A percentile compares a stretch with the other conserved stretches of the same genome.
phyloP scores from a whole-genome alignment of 129 eudicot genomes.

The Flaveria ramosissima region DNA sequence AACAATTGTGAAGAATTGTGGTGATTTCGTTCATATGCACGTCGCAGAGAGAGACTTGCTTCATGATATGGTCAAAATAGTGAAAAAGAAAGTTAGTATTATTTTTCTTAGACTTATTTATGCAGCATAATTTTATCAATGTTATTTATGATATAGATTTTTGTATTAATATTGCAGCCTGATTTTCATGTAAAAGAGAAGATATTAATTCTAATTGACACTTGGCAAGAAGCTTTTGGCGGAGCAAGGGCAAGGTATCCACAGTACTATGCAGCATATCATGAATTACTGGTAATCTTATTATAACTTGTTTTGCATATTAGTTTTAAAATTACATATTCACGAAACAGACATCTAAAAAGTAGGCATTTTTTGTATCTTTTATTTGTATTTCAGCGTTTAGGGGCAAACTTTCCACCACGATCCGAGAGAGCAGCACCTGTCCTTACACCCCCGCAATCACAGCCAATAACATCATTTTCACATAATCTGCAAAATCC shows the following conservation, averaged over 20 bases:
- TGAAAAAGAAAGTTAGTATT: slow-evolving; percentile 67
- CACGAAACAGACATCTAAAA: not conserved
- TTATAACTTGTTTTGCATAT: not conserved
- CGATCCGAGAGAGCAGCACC: slow-evolving; percentile 78
- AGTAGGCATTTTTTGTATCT: not conserved
- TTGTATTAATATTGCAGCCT: slow-evolving; percentile 47
- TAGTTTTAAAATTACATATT: not conserved
- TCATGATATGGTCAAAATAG: slow-evolving; percentile 88
- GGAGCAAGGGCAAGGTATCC: slow-evolving; percentile 95
- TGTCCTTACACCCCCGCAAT: slow-evolving; percentile 88
- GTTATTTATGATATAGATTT: slow-evolving; percentile 14
- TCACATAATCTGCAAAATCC: slow-evolving; percentile 58
- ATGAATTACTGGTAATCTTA: slow-evolving; percentile 75
- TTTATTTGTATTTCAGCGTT: slow-evolving; percentile 53
- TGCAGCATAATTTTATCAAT: not conserved
- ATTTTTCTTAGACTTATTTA: not conserved
- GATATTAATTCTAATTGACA: slow-evolving; percentile 79
- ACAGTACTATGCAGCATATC: slow-evolving; percentile 84
- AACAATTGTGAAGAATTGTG: slow-evolving; percentile 85
- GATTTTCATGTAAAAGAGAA: slow-evolving; percentile 91
- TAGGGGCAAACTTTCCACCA: slow-evolving; percentile 91
- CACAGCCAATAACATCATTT: slow-evolving; percentile 77
- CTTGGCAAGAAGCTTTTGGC: slow-evolving; percentile 99
- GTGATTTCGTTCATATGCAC: slow-evolving; percentile 85
- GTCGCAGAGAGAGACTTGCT: slow-evolving; percentile 87